phyloP scores from a whole-genome alignment of 805 yeast genomes.

The Ogataea dorogensis region DNA sequence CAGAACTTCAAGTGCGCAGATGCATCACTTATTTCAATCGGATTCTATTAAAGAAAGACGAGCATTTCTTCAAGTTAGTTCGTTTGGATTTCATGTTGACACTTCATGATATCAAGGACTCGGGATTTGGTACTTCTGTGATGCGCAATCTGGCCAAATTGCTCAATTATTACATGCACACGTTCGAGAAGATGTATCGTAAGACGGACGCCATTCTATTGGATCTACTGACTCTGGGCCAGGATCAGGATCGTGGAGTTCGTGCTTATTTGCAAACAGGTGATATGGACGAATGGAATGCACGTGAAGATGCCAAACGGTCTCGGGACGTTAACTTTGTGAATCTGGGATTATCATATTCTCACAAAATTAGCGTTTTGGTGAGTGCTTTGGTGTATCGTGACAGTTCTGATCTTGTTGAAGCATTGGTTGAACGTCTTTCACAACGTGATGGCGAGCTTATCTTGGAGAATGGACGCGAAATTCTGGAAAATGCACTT shows the following conservation, averaged over 20 bases:
- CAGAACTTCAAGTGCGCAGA: conserved; percentile 56
- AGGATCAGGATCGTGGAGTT: conserved; percentile 45
- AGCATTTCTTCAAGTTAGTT: conserved; percentile 50
- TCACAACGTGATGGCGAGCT: conserved; percentile 24
- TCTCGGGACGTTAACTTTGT: conserved; percentile 19
- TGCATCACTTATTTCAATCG: conserved; percentile 71
- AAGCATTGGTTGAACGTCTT: conserved; percentile 43
- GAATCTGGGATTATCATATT: conserved; percentile 21
- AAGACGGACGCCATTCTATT: conserved; percentile 53
- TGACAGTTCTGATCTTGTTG: conserved; percentile 44
- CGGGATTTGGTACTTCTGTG: conserved; percentile 46
- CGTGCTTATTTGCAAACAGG: conserved; percentile 62
- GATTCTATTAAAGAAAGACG: conserved; percentile 61
- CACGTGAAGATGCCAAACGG: conserved; percentile 27
- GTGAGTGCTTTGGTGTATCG: conserved; percentile 35
- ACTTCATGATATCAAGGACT: conserved; percentile 50
- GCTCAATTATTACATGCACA: conserved; percentile 61
- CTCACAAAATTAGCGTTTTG: conserved; percentile 25
- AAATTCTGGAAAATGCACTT: conserved; percentile 10
- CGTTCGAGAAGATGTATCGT: conserved; percentile 46
- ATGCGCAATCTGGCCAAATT: conserved; percentile 65
- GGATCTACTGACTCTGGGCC: conserved; percentile 62
- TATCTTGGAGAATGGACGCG: conserved; percentile 7
- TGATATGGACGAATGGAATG: conserved; percentile 40
- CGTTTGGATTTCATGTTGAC: conserved; percentile 72